Conservation (phyloP, 2,329 filamentous ascomycete genomes). For the Hymenoscyphus albidus region DNA sequence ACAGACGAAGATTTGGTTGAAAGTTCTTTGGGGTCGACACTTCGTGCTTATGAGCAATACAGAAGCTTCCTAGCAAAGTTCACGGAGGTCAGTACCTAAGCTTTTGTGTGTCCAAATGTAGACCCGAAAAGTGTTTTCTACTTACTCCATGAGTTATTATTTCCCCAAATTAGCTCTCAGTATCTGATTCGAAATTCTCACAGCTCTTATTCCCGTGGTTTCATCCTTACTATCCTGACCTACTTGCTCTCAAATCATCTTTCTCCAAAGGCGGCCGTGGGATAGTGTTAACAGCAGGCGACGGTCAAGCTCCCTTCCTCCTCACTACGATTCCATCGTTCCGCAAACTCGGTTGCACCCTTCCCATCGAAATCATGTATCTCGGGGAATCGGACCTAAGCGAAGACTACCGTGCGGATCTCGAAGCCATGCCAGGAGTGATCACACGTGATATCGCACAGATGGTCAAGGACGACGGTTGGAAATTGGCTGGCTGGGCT, state of each 20-base stretch:
- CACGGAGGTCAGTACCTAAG: not conserved
- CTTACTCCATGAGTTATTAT: too few relatives aligned
- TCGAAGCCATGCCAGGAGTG: not conserved
- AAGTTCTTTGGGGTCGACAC: not conserved
- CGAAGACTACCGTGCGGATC: not conserved
- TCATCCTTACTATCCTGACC: not conserved
- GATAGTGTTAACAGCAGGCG: not conserved
- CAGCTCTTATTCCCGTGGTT: not conserved
- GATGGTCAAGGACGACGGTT: not conserved
- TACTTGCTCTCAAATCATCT: not conserved
- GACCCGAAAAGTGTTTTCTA: too few relatives aligned
- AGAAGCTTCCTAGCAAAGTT: not conserved
- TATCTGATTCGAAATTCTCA: not conserved
- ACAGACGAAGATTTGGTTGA: not conserved
- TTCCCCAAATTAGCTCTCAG: too few relatives aligned
- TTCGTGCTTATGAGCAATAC: not conserved
- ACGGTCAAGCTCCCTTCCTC: not conserved
- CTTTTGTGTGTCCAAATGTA: too few relatives aligned
- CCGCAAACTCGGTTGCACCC: not conserved
- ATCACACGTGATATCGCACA: not conserved
- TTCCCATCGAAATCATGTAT: not conserved
- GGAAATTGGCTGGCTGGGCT: slow-evolving; percentile 33
- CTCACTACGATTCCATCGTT: not conserved
- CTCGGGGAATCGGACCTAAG: not conserved
- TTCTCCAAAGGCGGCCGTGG: not conserved